Evolutionary conservation across 2,329 filamentous ascomycete genomes (phyloP), one percentile per base, ranked within the genome.

Genomic region (Teratosphaeria gauchensis): DNA sequence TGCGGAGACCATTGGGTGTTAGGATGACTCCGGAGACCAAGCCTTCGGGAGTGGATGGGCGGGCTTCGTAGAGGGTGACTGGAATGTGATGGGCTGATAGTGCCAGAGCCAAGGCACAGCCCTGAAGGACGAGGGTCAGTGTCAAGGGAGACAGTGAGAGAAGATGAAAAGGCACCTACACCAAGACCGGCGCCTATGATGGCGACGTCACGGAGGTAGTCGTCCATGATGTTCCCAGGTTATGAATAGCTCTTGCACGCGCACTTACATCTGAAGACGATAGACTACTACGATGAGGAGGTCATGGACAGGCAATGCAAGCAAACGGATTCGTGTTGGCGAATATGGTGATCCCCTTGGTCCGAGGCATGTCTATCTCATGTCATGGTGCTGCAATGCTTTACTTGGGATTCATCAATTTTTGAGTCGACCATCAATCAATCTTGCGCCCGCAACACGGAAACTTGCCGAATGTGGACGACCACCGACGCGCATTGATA

Each of bases 1-100:
- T 73, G 3, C 76, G 74, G 1, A 85, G 75, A 0, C 81, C 80
- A 56, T 85, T 85, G 4, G 83, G 82, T 0, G 82, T 82, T 2
- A 85, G 76, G 78, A 84, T 82, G 32, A 85, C 65, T 28, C 65
- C 65, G 3, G 64, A 66, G 12, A 58, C 56, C 3, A 64, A 58
- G 28, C 59, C 54, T n/a, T 52, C 55, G 2, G 59, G 56, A 4
- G 51, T 46, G 31, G 61, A 56, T 11, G 61, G 38, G 5, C 65
- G 62, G 11, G 62, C 58, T 58, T 67, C 65, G 58, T 63, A 67
- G 48, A 67, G 38, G 9, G 56, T 65, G 54, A 66, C 55, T 19
- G 64, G 58, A n/a, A 66, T 59, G 32, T 62, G 31, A 51, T 58
- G 48, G 12, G 58, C 53, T 14, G 64, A 62, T 5, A 67, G 58